Base-by-base conservation (phyloP, 2,329 filamentous ascomycete genomes). In the Fusarium oligoseptatum region DNA sequence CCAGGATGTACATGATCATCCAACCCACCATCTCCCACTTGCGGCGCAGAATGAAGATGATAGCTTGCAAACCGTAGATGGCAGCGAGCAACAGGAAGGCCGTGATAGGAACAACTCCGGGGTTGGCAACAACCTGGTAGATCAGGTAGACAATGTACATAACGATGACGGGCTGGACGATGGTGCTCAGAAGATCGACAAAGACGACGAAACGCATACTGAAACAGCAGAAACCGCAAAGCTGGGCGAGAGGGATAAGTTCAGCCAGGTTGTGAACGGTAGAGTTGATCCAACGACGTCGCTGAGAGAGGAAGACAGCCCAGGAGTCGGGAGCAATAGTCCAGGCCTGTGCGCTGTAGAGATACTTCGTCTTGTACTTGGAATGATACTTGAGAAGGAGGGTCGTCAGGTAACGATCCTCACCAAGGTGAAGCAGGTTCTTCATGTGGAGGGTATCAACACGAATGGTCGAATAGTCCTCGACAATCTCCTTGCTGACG, bases 1-100 rank as follows among this genome's bases (percentile, higher is more conserved):
- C 96, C 34, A 97, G 73, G 69, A 99, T 90, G 84, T 99, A 99
- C 73, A 99, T 91, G 77, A 99, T 88, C 95, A 99, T 98, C 97
- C 97, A 99, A 39, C 96, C 97, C 77, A 99, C 93, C 96, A 98
- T 98, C 83, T 99, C 96, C 97, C 97, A 99, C 86, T 98, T 98
- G 80, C 96, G 93, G 68, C 95, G 93, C 66, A 98, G 81, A 79
- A 98, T 98, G 87, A 99, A 99, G 83, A 99, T 98, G 81, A 98
- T 92, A 50, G 94, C 96, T 80, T 99, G 97, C 15, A 99, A 86
- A 91, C 97, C 97, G 82, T 98, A 99, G 78, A 99, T 97, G n/a
- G 94, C 96, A 79, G 91, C 97, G 11, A 99, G 89, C 58, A 99
- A 88, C 80, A 99, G 90, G 82, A 99, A 97, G 1, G 97, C 92